A percentile compares a stretch with the other conserved stretches of the same genome.
Evolutionary conservation across 108 stramenopile species (phyloP).

Genomic region (Poteriospumella lacustris): DNA sequence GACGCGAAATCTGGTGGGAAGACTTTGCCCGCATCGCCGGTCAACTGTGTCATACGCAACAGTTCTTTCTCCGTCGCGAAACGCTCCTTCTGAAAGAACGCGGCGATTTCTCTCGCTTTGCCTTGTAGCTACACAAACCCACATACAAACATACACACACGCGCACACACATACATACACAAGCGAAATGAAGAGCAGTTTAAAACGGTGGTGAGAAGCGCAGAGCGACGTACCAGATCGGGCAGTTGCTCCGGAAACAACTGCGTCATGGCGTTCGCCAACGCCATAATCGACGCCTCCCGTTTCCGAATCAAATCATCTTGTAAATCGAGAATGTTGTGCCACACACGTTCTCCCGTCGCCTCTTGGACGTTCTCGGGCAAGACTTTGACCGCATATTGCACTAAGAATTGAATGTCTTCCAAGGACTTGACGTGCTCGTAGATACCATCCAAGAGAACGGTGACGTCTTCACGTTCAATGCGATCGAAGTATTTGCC

Average conservation of each 20-base stretch:
- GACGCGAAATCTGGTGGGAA: background rate
- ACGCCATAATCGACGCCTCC: background rate
- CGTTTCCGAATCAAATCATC: background rate
- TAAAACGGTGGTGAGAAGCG: too few species aligned
- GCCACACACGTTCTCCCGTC: background rate
- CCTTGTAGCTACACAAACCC: too few species aligned
- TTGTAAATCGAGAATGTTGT: background rate
- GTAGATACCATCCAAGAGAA: background rate
- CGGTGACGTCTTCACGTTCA: background rate
- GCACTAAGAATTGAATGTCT: background rate
- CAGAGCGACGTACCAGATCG: background rate
- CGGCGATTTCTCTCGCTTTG: too few species aligned
- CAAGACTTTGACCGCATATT: background rate
- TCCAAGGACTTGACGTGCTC: background rate
- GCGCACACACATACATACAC: too few species aligned
- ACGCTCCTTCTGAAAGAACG: background rate
- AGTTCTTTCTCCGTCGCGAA: background rate
- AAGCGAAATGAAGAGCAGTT: too few species aligned
- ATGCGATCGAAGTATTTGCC: background rate
- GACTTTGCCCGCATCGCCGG: background rate
- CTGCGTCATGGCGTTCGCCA: background rate
- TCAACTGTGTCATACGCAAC: background rate
- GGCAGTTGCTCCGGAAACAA: background rate
- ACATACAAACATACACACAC: too few species aligned
- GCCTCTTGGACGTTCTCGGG: background rate